Percentiles rank a stretch among this genome's conserved stretches.
phyloP scores from a whole-genome alignment of 805 yeast genomes.

The Pichia exigua region DNA sequence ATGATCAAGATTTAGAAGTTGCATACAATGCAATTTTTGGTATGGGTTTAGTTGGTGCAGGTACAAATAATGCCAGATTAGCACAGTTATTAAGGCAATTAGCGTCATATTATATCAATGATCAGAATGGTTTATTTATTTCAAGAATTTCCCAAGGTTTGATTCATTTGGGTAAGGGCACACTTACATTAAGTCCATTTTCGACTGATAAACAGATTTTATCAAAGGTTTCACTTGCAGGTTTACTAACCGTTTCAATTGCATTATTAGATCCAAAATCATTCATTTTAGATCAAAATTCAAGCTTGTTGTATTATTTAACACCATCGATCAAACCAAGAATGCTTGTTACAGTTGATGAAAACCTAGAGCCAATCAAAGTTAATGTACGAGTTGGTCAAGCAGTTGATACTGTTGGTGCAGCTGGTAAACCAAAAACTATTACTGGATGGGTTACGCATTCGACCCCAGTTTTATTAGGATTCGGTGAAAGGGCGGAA shows the following conservation, averaged over 20 bases:
- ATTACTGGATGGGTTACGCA: constrained; percentile 99
- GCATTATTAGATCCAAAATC: constrained; percentile 79
- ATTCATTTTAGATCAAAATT: constrained; percentile 67
- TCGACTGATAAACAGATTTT: constrained; percentile 80
- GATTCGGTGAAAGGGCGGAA: constrained; percentile 95
- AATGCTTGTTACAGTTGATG: constrained; percentile 88
- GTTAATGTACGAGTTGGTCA: constrained; percentile 98
- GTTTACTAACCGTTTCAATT: constrained; percentile 75
- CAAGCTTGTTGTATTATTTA: constrained; percentile 75
- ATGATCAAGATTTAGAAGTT: constrained; percentile 89
- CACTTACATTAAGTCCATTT: constrained; percentile 82
- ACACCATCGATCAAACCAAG: constrained; percentile 89
- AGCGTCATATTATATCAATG: constrained; percentile 87
- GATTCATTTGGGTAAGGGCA: constrained; percentile 93
- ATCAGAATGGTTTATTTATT: constrained; percentile 83
- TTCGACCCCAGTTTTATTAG: constrained; percentile 89
- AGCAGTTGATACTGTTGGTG: constrained; percentile 98
- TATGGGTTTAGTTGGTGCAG: constrained; percentile 98
- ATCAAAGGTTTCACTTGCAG: constrained; percentile 85
- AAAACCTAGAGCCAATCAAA: constrained; percentile 81
- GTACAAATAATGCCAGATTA: constrained; percentile 95
- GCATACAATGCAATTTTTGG: constrained; percentile 92
- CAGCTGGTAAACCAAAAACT: constrained; percentile 98
- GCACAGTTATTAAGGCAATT: constrained; percentile 93
- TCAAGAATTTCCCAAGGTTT: constrained; percentile 94